Percentiles rank a stretch among this genome's conserved stretches.
Evolutionary conservation across 768 basidiomycete species (phyloP).

Genomic region (Hericium rajendrae): DNA sequence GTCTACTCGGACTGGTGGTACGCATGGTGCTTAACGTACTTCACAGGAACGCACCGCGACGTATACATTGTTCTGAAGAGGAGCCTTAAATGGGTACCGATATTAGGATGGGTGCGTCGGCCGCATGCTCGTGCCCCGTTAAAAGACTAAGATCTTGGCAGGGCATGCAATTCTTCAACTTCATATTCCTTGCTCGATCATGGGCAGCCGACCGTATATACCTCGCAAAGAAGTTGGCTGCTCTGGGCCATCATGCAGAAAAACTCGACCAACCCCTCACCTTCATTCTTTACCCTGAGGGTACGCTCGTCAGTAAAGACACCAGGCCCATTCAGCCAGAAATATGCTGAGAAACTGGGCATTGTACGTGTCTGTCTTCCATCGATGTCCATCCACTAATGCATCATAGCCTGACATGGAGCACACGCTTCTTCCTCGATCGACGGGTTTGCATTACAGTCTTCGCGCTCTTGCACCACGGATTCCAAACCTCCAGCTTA

Average conservation of each 20-base stretch:
- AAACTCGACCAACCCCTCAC: conserved; percentile 61
- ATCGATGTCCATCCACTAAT: background rate
- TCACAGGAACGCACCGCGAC: conserved; percentile 53
- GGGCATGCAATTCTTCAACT: conserved; percentile 92
- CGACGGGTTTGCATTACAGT: conserved; percentile 83
- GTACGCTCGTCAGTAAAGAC: conserved; percentile 82
- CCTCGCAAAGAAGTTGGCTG: conserved; percentile 54
- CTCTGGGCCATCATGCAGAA: conserved; percentile 62
- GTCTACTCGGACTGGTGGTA: conserved; percentile 81
- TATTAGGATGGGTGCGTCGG: conserved; percentile 74
- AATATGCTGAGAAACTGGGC: conserved; percentile 81
- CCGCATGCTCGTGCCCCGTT: background rate
- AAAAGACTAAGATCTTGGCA: conserved; percentile 17
- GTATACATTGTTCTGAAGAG: conserved; percentile 91
- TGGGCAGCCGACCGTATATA: conserved; percentile 79
- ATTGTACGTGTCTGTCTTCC: conserved; percentile 48
- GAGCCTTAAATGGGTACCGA: conserved; percentile 75
- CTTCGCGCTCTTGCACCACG: conserved; percentile 73
- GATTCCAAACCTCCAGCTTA: conserved; percentile 63
- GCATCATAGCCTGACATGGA: conserved; percentile 58
- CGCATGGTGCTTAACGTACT: conserved; percentile 75
- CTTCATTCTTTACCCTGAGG: conserved; percentile 90
- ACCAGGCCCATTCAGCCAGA: conserved; percentile 80
- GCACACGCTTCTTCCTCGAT: conserved; percentile 82
- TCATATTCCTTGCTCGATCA: conserved; percentile 87